Evolutionary conservation across 164 flowering plant genomes (phyloP).

Genomic region (Platanus orientalis): DNA sequence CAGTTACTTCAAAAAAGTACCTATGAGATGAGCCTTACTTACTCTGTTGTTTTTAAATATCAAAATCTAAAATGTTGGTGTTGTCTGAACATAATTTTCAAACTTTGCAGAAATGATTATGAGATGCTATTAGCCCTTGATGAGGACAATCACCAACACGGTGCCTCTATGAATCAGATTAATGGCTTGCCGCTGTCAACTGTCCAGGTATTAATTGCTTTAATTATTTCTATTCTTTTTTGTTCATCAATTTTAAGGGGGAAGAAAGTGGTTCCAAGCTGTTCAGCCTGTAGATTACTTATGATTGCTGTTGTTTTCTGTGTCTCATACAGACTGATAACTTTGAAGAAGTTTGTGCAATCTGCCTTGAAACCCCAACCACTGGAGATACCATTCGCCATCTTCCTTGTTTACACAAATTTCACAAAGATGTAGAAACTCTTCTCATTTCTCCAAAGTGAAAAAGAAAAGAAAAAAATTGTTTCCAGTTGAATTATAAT

Average conservation of each 20-base stretch:
- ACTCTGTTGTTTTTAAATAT: too few species aligned
- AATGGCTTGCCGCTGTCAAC: constrained; percentile 71
- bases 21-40: too few species aligned
- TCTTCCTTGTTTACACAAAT: constrained; percentile 95
- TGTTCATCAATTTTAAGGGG: not conserved
- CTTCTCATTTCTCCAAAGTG: not conserved
- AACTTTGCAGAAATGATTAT: constrained; percentile 69
- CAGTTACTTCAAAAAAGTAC: too few species aligned
- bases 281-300: not conserved
- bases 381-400: constrained; percentile 82
- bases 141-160: constrained; percentile 63
- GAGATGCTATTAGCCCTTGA: constrained; percentile 92
- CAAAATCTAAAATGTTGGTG: too few species aligned
- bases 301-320: not conserved
- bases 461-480: not conserved
- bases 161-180: constrained; percentile 63
- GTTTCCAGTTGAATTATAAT: not conserved
- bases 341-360: constrained; percentile 71
- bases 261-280: not conserved
- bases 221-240: not conserved
- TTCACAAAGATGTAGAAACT: constrained; percentile 81
- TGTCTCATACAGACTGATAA: constrained; percentile 40
- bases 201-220: constrained; percentile 51
- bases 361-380: constrained; percentile 82
- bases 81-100: not conserved